Conservation (phyloP, 352 stramenopile species). For the Thraustochytrium sp. region DNA sequence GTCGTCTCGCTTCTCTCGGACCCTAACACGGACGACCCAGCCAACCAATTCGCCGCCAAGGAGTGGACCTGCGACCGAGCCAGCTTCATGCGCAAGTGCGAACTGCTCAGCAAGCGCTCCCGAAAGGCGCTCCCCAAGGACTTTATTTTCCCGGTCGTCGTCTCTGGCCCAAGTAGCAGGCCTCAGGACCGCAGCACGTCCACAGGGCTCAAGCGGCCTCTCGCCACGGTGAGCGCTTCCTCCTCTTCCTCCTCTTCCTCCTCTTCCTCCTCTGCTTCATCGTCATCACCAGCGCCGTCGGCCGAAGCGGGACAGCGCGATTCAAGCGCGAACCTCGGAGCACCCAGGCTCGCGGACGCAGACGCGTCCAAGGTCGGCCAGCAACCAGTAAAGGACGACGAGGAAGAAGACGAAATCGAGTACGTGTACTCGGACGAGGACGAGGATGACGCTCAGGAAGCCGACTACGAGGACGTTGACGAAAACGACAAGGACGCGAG, state of each 20-base stretch:
- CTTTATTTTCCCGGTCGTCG: constrained; percentile 10
- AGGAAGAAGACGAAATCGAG: not conserved
- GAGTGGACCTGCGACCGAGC: not conserved
- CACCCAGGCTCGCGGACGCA: not conserved
- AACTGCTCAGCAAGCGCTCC: not conserved
- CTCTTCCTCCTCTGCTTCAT: not conserved
- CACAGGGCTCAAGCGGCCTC: not conserved
- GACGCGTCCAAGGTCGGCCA: not conserved
- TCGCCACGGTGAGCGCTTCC: not conserved
- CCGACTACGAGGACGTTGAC: not conserved
- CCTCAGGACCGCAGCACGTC: not conserved
- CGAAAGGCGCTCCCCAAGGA: not conserved
- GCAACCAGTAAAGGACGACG: not conserved
- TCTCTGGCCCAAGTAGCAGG: not conserved
- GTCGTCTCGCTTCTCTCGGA: constrained; percentile 42
- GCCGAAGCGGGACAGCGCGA: not conserved
- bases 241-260: not conserved
- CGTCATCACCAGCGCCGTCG: not conserved
- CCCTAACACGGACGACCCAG: constrained; percentile 23
- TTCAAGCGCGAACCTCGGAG: not conserved
- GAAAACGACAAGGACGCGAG: not conserved
- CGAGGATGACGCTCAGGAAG: not conserved
- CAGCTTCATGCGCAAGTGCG: not conserved
- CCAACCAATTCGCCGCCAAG: constrained; percentile 23
- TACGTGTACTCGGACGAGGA: constrained; percentile 40